A percentile compares a stretch with the other conserved stretches of the same genome.
Conservation (phyloP, 2,329 filamentous ascomycete species). For the Arthroderma sp. region DNA sequence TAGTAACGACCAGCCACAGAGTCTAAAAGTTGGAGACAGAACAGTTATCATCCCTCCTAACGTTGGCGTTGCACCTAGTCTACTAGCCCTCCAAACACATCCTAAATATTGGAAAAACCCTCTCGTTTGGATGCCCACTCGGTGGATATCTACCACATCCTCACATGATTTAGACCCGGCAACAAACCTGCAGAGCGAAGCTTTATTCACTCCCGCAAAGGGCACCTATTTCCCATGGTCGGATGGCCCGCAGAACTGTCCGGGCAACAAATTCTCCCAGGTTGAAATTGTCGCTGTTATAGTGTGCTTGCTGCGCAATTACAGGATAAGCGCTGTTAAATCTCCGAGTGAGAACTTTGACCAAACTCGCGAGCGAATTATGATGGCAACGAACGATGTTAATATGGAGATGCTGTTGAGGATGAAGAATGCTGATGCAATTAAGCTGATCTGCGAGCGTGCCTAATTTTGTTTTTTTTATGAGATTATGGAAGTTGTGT, state of each 20-base stretch:
- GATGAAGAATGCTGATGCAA: not conserved
- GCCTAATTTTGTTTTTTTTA: too few species aligned
- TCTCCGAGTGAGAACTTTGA: not conserved
- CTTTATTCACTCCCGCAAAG: conserved; percentile 20
- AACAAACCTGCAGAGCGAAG: not conserved
- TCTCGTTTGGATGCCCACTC: not conserved
- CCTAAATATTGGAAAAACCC: not conserved
- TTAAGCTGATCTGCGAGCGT: too few species aligned
- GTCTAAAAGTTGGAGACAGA: not conserved
- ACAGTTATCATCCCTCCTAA: not conserved
- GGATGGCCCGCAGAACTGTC: conserved; percentile 37
- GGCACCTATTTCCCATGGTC: conserved; percentile 38
- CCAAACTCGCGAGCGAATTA: not conserved
- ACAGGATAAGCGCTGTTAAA: not conserved
- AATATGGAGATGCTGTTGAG: not conserved
- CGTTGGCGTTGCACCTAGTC: not conserved
- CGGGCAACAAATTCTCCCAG: conserved; percentile 42
- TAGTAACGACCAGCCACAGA: not conserved
- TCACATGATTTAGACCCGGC: not conserved
- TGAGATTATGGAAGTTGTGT: too few species aligned
- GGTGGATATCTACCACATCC: not conserved
- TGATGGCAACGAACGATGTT: not conserved
- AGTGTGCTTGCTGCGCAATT: not conserved
- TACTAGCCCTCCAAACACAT: not conserved
- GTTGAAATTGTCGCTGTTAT: conserved; percentile 37